Base-by-base conservation (phyloP, 768 basidiomycete species). In the Pleurotus sapidus region DNA sequence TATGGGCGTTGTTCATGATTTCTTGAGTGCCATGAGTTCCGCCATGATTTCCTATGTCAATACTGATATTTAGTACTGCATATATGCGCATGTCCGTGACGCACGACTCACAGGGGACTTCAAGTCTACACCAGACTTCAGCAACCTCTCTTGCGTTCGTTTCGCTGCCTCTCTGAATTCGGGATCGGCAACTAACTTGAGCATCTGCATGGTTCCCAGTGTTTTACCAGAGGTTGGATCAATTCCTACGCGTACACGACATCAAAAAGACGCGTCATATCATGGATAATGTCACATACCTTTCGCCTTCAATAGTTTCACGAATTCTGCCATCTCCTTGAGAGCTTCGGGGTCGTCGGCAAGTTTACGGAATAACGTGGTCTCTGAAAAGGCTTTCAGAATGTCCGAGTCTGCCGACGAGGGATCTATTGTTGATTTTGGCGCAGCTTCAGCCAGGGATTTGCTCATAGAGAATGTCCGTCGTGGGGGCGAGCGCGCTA, bases 101-200 rank as follows among this genome's bases (percentile, higher is more conserved):
- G 9, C 4, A n/a, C 49, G 14, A 62, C 77, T 54, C 61, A 86
- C 87, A 69, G 82, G 77, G 47, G 82, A 79, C 37, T 67, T 68
- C 37, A 86, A 55, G 64, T 88, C 81, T n/a, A 89, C 66, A 4
- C 85, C 88, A 18, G 84, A 83, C 34, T 82, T 83, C 51, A 79
- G 65, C 59, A 88, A 65, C 57, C 82, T 84, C 12, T 74, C 74
- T 50, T 74, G 70, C 5, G 86, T 71, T 40, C 69, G 70, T 60
- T 72, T 72, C 27, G 78, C 74, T 23, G 77, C 79, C 42, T 68
- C 72, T 56, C 79, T 73, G 57, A 88, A 86, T 57, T 82, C 82
- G 1, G 80, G 63, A 59, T 76, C 83, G 27, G 76, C 67, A 24
- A 80, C 70, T 48, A 89, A 71, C 60, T 78, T 82, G 56, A 87